phyloP scores from a whole-genome alignment of 1,284 basidiomycete species.

The Cutaneotrichosporon spelunceum region DNA sequence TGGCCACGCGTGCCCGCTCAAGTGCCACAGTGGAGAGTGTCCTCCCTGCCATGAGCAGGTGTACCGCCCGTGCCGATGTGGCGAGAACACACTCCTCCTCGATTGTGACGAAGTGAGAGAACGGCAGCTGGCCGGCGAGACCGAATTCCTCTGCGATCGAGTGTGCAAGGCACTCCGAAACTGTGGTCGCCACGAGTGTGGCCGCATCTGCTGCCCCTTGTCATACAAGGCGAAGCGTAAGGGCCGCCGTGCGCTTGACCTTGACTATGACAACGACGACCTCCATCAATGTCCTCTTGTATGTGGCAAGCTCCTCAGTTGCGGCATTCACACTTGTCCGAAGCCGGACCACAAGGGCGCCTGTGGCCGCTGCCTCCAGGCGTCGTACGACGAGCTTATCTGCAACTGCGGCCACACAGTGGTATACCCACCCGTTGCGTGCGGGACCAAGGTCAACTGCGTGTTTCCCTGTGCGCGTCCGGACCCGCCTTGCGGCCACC shows the following conservation, averaged over 20 bases:
- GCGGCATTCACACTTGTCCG: constrained; percentile 72
- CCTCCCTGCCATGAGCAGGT: constrained; percentile 69
- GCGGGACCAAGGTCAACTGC: constrained; percentile 64
- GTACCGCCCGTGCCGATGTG: constrained; percentile 74
- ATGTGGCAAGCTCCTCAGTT: constrained; percentile 68
- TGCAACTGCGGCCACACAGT: constrained; percentile 74
- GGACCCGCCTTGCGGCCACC: constrained; percentile 73
- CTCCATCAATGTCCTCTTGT: constrained; percentile 74
- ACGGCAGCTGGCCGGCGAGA: constrained; percentile 43
- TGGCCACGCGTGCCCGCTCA: constrained; percentile 65
- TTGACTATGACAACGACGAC: constrained; percentile 50
- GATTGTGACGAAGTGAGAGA: constrained; percentile 51
- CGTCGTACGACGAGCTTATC: constrained; percentile 82
- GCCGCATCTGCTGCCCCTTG: constrained; percentile 77
- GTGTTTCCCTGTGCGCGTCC: constrained; percentile 71
- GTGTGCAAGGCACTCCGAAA: constrained; percentile 67
- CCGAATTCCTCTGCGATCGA: constrained; percentile 71
- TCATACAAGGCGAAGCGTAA: constrained; percentile 65
- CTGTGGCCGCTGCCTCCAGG: constrained; percentile 76
- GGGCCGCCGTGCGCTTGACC: constrained; percentile 53
- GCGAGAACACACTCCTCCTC: constrained; percentile 61
- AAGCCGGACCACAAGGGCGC: constrained; percentile 73
- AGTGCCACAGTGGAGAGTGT: constrained; percentile 57
- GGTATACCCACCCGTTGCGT: constrained; percentile 68
- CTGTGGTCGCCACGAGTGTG: constrained; percentile 80